These are phyloP conservation scores for Aspergillus sclerotiicarbonarius DNA, from an alignment of 495 filamentous ascomycete species.

Conservation along the genomic window DNA sequence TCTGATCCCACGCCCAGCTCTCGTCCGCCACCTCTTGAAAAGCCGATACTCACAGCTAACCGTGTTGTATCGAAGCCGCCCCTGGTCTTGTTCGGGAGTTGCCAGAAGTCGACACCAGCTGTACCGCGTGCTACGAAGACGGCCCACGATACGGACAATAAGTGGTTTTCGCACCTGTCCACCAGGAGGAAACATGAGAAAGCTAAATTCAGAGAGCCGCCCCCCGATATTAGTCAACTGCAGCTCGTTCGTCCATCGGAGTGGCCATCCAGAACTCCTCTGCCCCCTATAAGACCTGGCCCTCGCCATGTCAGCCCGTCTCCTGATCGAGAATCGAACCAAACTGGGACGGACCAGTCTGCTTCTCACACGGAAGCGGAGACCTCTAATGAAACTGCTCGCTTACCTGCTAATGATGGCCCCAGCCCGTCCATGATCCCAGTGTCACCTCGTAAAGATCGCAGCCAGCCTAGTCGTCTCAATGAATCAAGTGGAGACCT, in stretches of 20 bases:
- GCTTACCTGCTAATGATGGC: background rate
- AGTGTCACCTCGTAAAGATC: background rate
- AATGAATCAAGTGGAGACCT: background rate
- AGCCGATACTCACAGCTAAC: background rate
- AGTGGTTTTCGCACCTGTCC: constrained; percentile 18
- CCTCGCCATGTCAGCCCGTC: background rate
- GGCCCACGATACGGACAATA: constrained; percentile 10
- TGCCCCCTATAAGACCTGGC: background rate
- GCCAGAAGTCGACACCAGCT: background rate
- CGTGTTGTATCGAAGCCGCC: constrained; percentile 1
- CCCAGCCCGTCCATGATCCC: background rate
- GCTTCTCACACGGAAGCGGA: background rate
- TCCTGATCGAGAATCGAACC: background rate
- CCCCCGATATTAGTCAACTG: constrained; percentile 43
- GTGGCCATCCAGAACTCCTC: constrained; percentile 16
- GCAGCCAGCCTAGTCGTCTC: background rate
- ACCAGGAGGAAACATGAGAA: constrained; percentile 37
- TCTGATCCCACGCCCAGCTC: background rate
- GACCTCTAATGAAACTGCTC: background rate
- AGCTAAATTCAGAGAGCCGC: constrained; percentile 38
- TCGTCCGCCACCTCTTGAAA: background rate
- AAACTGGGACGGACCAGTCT: background rate
- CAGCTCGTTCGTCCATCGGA: constrained; percentile 39
- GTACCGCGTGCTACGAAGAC: constrained; percentile 10
- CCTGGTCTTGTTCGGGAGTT: constrained; percentile 14